Evolutionary conservation across 2,329 filamentous ascomycete genomes (phyloP), one percentile per base, ranked within the genome.

Genomic region (Blastomyces emzantsi): DNA sequence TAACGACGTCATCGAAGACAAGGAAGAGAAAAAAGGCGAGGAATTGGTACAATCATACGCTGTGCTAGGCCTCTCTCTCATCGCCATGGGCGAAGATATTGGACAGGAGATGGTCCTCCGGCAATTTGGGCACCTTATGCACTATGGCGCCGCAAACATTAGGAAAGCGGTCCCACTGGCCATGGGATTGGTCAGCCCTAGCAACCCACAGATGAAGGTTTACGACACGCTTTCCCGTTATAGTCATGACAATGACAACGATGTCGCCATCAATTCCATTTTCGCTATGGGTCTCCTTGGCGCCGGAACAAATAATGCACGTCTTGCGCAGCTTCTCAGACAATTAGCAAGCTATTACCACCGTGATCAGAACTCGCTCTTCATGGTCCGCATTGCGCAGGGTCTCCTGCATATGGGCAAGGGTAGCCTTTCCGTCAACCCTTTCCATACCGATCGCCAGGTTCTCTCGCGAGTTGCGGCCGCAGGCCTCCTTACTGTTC

Each of bases 181-280:
- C 33, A 95, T 99, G 91, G 95, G 92, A 72, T 84, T 99, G 62
- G 88, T 99, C 73, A 96, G 90, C 78, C 91, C 95, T 15, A 97
- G 92, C 79, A 99, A 99, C 80, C 94, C 94, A 13, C 95, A 99
- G 76, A 99, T 99, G 93, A 99, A 97, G 83, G 90, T 99, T 58
- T 99, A 99, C 80, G 94, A 99, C 76, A 99, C 94, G 0, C 82
- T 99, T 13, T 99, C 94, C 61, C 85, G 94, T 73, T 99, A 99
- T 83, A 95, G 90, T 67, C 94, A 99, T 83, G 94, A 99, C 80
- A 99, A 94, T 69, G 94, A 99, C 79, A 95, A 93, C 66, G 94
- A 99, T 72, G 94, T 99, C 57, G 94, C 94, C 49, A 90, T 99
- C 77, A 99, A 97, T 74, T 92, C 94, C 72, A 99, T 99, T 74